These are phyloP conservation scores for Ascochyta clinopodiicola DNA, from an alignment of 2,329 filamentous ascomycete species.

Conservation along the genomic window DNA sequence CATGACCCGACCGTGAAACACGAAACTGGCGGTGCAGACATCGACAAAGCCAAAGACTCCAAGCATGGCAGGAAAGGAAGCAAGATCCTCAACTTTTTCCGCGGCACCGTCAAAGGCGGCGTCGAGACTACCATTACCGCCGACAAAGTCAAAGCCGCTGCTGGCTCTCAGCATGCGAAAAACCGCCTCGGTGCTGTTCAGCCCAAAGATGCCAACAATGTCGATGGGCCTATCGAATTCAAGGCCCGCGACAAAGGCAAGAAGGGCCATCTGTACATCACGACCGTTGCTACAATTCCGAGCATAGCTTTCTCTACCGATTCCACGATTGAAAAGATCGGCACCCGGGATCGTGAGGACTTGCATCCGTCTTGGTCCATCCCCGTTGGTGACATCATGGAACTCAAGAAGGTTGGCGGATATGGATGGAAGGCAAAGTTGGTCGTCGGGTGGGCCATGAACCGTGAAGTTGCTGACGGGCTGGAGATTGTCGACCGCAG, in stretches of 20 bases:
- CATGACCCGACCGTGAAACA: slow-evolving; percentile 55
- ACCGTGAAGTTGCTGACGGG: slow-evolving; percentile 76
- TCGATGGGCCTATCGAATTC: slow-evolving; percentile 77
- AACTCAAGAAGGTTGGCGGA: slow-evolving; percentile 80
- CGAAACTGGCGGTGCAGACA: slow-evolving; percentile 59
- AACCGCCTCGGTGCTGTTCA: slow-evolving; percentile 75
- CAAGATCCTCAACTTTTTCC: slow-evolving; percentile 70
- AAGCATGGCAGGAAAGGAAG: slow-evolving; percentile 57
- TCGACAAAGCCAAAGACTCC: slow-evolving; percentile 56
- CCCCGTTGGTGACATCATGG: slow-evolving; percentile 71
- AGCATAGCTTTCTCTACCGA: slow-evolving; percentile 71
- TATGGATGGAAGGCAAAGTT: slow-evolving; percentile 86
- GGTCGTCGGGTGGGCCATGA: slow-evolving; percentile 79
- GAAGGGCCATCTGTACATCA: slow-evolving; percentile 75
- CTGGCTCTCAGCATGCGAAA: slow-evolving; percentile 66
- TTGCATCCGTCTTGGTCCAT: slow-evolving; percentile 71
- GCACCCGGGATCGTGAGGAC: slow-evolving; percentile 58
- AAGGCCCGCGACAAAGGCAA: slow-evolving; percentile 72
- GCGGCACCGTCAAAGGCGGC: slow-evolving; percentile 71
- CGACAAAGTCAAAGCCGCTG: slow-evolving; percentile 73
- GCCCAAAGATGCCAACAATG: slow-evolving; percentile 50
- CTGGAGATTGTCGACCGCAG: slow-evolving; percentile 68
- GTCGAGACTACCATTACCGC: slow-evolving; percentile 75
- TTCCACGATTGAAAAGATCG: slow-evolving; percentile 53
- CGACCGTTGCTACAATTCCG: slow-evolving; percentile 69